A percentile compares a stretch with the other conserved stretches of the same genome.
Conservation (phyloP, 1,284 basidiomycete genomes). For the Leccinum fallax region DNA sequence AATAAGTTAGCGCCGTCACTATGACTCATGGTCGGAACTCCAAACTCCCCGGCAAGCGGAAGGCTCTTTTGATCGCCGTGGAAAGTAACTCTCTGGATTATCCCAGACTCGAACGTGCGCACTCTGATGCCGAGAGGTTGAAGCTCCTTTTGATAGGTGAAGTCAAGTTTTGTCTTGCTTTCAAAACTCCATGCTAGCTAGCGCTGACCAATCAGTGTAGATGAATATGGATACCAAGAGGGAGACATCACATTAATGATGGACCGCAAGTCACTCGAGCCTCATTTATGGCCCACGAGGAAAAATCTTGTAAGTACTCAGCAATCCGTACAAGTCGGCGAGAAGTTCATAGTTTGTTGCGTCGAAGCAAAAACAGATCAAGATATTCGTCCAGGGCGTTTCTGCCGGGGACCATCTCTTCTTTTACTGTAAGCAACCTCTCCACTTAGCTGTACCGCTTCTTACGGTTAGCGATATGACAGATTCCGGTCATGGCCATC, state of each 20-base stretch:
- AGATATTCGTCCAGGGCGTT: slow-evolving; percentile 31
- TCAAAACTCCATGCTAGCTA: background rate
- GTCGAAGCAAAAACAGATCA: slow-evolving; percentile 37
- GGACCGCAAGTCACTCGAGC: slow-evolving; percentile 22
- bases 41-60: slow-evolving; percentile 5
- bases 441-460: background rate
- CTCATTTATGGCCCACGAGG: slow-evolving; percentile 21
- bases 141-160: slow-evolving; percentile 24
- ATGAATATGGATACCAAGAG: slow-evolving; percentile 28
- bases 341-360: background rate
- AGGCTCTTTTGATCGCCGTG: slow-evolving; percentile 28
- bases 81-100: slow-evolving; percentile 1
- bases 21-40: slow-evolving; percentile 10
- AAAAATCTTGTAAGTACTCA: slow-evolving; percentile 31
- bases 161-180: background rate
- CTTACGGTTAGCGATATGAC: slow-evolving; percentile 1
- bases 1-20: background rate
- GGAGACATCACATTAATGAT: slow-evolving; percentile 36
- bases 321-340: background rate
- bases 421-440: slow-evolving; percentile 38
- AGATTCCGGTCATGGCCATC: slow-evolving; percentile 42
- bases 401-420: slow-evolving; percentile 40
- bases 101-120: slow-evolving; percentile 10
- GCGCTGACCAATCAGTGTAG: background rate
- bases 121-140: slow-evolving; percentile 20